Evolutionary conservation across 140 eudicot species (phyloP), one percentile per base, ranked within the genome.

Genomic region (Cichorium intybus): DNA sequence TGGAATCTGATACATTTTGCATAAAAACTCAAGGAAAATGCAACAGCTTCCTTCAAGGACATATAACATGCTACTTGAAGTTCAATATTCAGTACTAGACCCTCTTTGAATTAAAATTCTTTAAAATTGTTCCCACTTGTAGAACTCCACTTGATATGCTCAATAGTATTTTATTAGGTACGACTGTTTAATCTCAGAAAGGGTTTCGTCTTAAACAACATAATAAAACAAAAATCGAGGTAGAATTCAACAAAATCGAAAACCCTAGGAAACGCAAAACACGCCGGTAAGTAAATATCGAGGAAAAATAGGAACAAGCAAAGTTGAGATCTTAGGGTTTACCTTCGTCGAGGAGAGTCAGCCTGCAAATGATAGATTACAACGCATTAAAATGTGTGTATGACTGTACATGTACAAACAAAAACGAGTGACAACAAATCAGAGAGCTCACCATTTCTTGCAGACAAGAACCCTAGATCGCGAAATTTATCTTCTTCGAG

Each of bases 301-400:
- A 46, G 1, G 24, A 20, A 35, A 41, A 18, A 27, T 6, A 8
- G 2, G 0, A 22, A 39, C 3, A 18, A 70, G 35, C 8, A 5
- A 26, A 41, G 33, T 2, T 24, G 34, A 14, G 70, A 64, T 15
- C 6, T 66, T 67, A 72, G 80, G 75, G 79, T 74, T 79, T 64
- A 82, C 95, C 95, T 78, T 77, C 75, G 74, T 41, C 84, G 84
- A 75, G 89, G 95, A 56, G 95, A 86, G 50, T 86, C 95, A 47
- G 89, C 89, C 95, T 85, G 85, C 78, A 60, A 28, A 62, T 20
- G 65, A 48, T 4, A 29, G 65, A 58, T 22, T 15, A 31, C n/a
- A 7, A 56, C 47, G 61, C 11, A 58, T 23, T 29, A 66, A 9
- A 26, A 73, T 48, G 75, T 59, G 79, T 16, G 71, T 31, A 48